phyloP scores from a whole-genome alignment of 176 grass and related monocot genomes.

The Areca catechu region DNA sequence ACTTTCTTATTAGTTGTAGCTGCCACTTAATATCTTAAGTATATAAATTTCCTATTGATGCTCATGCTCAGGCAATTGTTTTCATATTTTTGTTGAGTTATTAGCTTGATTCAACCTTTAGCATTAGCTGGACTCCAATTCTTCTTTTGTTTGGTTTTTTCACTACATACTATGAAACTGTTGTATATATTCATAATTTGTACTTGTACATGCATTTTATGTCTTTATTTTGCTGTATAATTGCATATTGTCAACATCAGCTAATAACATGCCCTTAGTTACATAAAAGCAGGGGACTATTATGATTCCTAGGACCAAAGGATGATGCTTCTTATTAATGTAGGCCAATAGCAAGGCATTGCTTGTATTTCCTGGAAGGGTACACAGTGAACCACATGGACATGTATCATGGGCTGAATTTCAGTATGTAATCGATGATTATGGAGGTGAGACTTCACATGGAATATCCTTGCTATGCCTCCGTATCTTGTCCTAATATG shows the following conservation, averaged over 20 bases:
- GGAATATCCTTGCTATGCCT: background rate
- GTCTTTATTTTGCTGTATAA: background rate
- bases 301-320: background rate
- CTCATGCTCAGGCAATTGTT: background rate
- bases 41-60: background rate
- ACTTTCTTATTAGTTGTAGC: no score
- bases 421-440: conserved; percentile 75
- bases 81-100: no score
- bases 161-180: no score
- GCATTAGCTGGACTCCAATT: no score
- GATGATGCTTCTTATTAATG: conserved; percentile 23
- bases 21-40: no score
- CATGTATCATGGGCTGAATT: conserved; percentile 73
- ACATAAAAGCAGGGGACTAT: background rate
- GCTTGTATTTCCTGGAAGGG: conserved; percentile 79
- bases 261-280: no score
- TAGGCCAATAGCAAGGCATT: conserved; percentile 85
- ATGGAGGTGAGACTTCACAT: conserved; percentile 60
- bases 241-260: background rate
- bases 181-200: no score
- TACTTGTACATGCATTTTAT: no score
- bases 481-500: background rate
- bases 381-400: conserved; percentile 85
- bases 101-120: no score
- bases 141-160: no score